Base-by-base conservation (phyloP, 148 eudicot species). In the Tetragonia tetragonoides region DNA sequence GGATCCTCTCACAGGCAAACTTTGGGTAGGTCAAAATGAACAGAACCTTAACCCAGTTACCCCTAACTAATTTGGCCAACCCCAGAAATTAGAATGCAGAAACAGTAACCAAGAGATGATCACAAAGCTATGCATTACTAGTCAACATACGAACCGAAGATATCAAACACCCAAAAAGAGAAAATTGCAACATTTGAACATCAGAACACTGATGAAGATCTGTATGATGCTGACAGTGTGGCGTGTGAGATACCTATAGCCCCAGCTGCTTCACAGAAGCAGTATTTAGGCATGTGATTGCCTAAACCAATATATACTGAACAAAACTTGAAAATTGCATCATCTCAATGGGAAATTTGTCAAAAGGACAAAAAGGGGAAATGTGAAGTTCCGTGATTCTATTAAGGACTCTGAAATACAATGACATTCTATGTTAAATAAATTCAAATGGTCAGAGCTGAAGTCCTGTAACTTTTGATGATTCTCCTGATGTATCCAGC, bases 181-280 rank as follows among this genome's bases (percentile, higher is more conserved):
- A 46, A 1, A 70, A 34, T 73, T 57, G 65, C 75, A 57, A 44
- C 76, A 73, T 73, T 24, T 66, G 57, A 56, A 56, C 44, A 38
- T 63, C 60, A 59, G 20, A 40, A 73, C 63, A 38, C 10, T 20
- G 17, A 6, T 53, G 75, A 21, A 40, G 44, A 16, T 51, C 7
- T 20, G 12, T 14, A 28, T 28, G 75, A 17, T 72, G 44, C 62
- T 34, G 34, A 28, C 34, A 28, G 34, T n/a, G 9, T 37, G 23
- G 15, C 38, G 17, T 54, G 16, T 54, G 56, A 23, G 51, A 18
- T 20, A 44, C 28, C 75, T 37, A 10, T 51, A 37, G 28, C 10
- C 72, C 54, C 54, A 67, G 49, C 28, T 37, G 65, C 59, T 54
- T 51, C 40, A 20, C 41, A 46, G 20, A 72, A 38, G 4, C 49